A percentile compares a stretch with the other conserved stretches of the same genome.
Evolutionary conservation across 805 yeast species (phyloP).

Genomic region (Wickerhamomyces silvicola): DNA sequence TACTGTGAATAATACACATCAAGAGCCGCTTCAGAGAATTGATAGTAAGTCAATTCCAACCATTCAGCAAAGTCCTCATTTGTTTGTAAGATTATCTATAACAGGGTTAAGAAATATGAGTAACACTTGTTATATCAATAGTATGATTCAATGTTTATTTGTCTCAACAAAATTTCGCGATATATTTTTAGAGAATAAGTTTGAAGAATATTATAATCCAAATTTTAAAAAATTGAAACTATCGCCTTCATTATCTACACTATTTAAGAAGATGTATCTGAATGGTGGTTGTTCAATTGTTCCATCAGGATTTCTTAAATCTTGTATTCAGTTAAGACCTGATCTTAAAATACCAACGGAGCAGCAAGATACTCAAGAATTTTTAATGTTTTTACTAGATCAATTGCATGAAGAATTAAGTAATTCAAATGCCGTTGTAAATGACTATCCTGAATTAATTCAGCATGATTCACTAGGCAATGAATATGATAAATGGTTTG

Average conservation of each 20-base stretch:
- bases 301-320: constrained; percentile 56
- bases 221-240: constrained; percentile 25
- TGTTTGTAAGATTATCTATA: constrained; percentile 38
- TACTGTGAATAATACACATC: too few relatives aligned
- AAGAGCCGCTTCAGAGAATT: constrained; percentile 11
- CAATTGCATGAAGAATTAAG: constrained; percentile 62
- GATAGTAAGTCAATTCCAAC: constrained; percentile 26
- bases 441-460: constrained; percentile 32
- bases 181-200: constrained; percentile 41
- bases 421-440: constrained; percentile 29
- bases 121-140: constrained; percentile 70
- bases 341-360: constrained; percentile 64
- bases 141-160: constrained; percentile 65
- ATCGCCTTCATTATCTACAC: constrained; percentile 44
- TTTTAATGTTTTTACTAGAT: constrained; percentile 58
- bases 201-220: constrained; percentile 35
- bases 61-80: constrained; percentile 29
- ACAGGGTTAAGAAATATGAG: constrained; percentile 66
- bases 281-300: constrained; percentile 58
- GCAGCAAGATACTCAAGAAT: constrained; percentile 81
- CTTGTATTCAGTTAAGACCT: constrained; percentile 48
- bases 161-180: constrained; percentile 44
- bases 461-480: constrained; percentile 29
- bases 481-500: constrained; percentile 61
- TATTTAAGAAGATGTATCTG: constrained; percentile 51